phyloP scores from a whole-genome alignment of 192 early-diverging fungal genomes.

The Podila clonocystis region DNA sequence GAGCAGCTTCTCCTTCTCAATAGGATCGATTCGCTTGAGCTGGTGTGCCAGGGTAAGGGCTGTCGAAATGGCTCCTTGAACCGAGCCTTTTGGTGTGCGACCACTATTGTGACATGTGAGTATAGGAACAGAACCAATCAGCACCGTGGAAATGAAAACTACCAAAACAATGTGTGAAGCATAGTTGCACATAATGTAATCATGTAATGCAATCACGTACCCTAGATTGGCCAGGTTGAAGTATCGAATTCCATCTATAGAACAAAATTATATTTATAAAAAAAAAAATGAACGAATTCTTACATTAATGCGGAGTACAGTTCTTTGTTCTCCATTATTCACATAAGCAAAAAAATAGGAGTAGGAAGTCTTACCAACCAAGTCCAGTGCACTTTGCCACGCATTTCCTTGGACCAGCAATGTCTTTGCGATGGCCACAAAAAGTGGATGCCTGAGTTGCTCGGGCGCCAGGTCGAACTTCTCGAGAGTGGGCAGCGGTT shows the following conservation, averaged over 20 bases:
- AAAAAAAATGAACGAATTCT: background rate
- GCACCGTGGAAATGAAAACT: too few species aligned
- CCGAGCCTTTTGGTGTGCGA: slow-evolving; percentile 57
- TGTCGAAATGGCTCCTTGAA: slow-evolving; percentile 62
- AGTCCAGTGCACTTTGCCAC: background rate
- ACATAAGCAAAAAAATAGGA: background rate
- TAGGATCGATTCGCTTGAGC: slow-evolving; percentile 47
- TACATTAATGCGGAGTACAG: background rate
- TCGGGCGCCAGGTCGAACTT: background rate
- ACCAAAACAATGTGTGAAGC: too few species aligned
- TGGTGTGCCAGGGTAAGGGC: slow-evolving; percentile 45
- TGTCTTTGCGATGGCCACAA: slow-evolving; percentile 4
- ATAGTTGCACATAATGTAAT: too few species aligned
- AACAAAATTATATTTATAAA: background rate
- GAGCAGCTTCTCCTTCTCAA: slow-evolving; percentile 46
- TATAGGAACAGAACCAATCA: background rate
- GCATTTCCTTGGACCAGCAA: background rate
- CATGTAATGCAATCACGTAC: background rate
- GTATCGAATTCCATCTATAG: background rate
- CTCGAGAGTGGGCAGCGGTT: background rate
- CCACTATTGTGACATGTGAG: slow-evolving; percentile 30
- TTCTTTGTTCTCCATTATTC: background rate
- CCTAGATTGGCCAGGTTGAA: background rate
- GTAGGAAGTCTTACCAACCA: background rate
- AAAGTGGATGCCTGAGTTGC: background rate